Base-by-base conservation (phyloP, 305 asterid species). In the Fraxinus baroniana region DNA sequence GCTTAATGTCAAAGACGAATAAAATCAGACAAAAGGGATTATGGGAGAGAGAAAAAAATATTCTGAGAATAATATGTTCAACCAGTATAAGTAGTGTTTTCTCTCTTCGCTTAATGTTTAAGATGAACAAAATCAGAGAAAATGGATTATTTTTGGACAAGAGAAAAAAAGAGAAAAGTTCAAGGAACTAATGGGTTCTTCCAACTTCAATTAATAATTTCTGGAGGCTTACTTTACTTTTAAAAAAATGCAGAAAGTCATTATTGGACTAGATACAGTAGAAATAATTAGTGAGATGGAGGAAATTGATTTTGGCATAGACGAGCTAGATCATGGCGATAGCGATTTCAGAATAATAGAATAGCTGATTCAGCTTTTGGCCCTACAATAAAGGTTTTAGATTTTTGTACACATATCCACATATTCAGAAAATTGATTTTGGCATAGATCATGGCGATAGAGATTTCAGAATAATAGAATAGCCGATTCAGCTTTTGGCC, bases 221-320 rank as follows among this genome's bases (percentile, higher is more conserved):
- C 6, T 32, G 60, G 79, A 77, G 80, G 81, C 84, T 89, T 86
- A 83, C 86, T 81, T 83, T 77, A 84, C 83, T 30, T 83, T 84
- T 76, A 41, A 87, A 82, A 64, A 37, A 26, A 83, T 93, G 97
- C 94, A 96, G 99, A 98, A 96, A 93, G 95, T 93, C 84, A 92
- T 94, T 79, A 85, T 96, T 79, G 99, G 98, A 71, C 87, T 96
- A 86, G 97, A 92, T 90, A 90, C 98, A 28, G 89, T 94, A 75
- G 98, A 94, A 88, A 88, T 94, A 93, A 70, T 96, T 5, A 85
- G 90, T 81, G 98, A 96, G 88, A 86, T 96, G 86, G 98, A 91
- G 87, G 90, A 94, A 84, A 83, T 90, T 57, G 95, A 87, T 79
- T 91, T 93, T 87, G 94, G 87, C 77, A 68, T 90, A 35, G 96